Evolutionary conservation across 306 rosid species (phyloP), one percentile per base, ranked within the genome.

Genomic region (Vigna radiata): DNA sequence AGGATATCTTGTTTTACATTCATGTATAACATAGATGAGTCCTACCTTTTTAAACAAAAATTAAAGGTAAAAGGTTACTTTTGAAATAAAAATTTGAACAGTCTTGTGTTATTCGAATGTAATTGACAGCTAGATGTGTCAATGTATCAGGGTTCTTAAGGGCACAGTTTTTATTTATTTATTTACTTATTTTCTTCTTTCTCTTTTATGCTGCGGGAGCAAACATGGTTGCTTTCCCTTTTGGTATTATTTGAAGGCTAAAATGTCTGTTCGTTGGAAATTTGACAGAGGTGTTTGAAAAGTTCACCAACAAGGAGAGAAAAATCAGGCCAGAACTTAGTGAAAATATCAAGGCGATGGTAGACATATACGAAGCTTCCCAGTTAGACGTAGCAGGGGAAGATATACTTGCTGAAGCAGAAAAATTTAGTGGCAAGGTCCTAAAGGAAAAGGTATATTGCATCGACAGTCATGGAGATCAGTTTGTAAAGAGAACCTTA

Each of bases 311-410:
- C 67, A 77, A 31, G 76, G 60, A 73, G 27, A 70, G 79, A 29
- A 77, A 68, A 33, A 77, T 85, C 46, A 68, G 47, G 15, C 59
- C 48, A 15, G 50, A 73, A 33, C 36, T 72, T 14, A 27, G 83
- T 44, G 75, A 54, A 75, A 49, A 82, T 64, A 47, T 78, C 0
- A 69, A 70, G 41, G 83, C 82, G 41, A 63, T 81, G 77, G 25
- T 78, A 12, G 72, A 70, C 0, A 49, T 85, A 49, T 78, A 78
- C 70, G 86, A 85, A 78, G 88, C 88, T 75, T 85, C 88, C 0
- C 84, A 82, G 1, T 27, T 85, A 50, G 23, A 53, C 68, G 70
- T 82, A 18, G 43, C n/a, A 3, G 83, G 84, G 48, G 88, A 85
- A 75, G 69, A 71, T 5, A 75, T 82, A 31, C 86, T 82, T 29